phyloP scores from a whole-genome alignment of 2,329 filamentous ascomycete species.

The Sporothrix mexicana region DNA sequence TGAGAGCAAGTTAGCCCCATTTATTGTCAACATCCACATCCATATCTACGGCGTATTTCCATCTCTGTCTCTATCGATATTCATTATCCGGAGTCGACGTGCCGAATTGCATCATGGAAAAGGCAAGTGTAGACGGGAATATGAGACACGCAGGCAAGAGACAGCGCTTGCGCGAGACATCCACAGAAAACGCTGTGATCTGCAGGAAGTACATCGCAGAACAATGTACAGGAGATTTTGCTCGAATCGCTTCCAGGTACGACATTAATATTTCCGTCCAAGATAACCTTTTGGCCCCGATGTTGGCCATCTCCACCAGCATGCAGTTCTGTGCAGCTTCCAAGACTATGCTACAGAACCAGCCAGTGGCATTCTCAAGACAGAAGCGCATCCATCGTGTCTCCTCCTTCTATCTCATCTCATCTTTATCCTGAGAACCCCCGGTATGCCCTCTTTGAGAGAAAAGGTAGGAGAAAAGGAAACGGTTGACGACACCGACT shows the following conservation, averaged over 20 bases:
- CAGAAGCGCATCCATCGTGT: background rate
- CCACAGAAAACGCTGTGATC: background rate
- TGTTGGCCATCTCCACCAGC: background rate
- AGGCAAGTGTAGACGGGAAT: background rate
- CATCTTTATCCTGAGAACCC: background rate
- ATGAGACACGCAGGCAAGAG: slow-evolving; percentile 9
- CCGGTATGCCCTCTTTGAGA: too few species aligned
- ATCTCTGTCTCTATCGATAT: background rate
- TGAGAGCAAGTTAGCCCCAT: background rate
- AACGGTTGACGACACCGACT: background rate
- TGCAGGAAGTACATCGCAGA: background rate
- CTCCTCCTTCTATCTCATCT: background rate
- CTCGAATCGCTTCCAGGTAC: background rate
- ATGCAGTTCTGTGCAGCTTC: background rate
- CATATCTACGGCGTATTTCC: background rate
- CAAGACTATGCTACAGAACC: background rate
- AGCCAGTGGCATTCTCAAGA: background rate
- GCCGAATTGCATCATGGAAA: slow-evolving; percentile 17
- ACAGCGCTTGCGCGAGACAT: background rate
- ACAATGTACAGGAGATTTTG: background rate
- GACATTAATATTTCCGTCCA: background rate
- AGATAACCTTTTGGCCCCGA: slow-evolving; percentile 4
- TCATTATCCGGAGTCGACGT: background rate
- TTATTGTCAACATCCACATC: background rate
- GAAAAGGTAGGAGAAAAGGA: too few species aligned